Evolutionary conservation across 768 basidiomycete genomes (phyloP).

Genomic region (Astraeus odoratus): DNA sequence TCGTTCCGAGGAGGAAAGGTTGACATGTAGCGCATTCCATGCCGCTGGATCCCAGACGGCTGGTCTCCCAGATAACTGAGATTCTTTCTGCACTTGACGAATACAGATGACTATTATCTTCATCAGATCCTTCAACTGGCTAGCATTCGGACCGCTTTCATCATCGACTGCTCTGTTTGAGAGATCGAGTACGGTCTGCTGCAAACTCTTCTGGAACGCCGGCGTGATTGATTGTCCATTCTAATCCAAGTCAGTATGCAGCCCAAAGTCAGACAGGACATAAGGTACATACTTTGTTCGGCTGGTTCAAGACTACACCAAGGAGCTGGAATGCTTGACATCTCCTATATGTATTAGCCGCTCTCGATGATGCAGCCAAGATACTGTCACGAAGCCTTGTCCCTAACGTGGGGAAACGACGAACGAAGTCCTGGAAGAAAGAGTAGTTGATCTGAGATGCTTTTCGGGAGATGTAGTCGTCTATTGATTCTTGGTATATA

Average conservation of each 20-base stretch:
- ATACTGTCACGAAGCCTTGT: constrained; percentile 62
- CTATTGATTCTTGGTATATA: constrained; percentile 59
- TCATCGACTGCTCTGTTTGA: constrained; percentile 44
- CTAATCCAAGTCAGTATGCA: constrained; percentile 18
- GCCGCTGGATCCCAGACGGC: constrained; percentile 52
- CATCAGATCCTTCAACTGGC: constrained; percentile 73
- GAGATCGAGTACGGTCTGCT: constrained; percentile 40
- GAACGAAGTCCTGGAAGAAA: constrained; percentile 77
- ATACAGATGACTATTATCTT: constrained; percentile 60
- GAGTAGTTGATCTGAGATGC: constrained; percentile 61
- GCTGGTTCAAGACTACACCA: constrained; percentile 51
- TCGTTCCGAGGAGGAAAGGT: constrained; percentile 44
- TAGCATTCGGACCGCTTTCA: constrained; percentile 40
- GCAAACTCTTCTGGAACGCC: constrained; percentile 42
- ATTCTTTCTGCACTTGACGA: constrained; percentile 53
- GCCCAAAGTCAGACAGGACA: background rate
- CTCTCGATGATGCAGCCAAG: constrained; percentile 46
- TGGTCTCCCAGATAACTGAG: constrained; percentile 25
- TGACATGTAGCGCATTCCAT: constrained; percentile 47
- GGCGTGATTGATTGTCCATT: constrained; percentile 33
- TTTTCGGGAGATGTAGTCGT: constrained; percentile 77
- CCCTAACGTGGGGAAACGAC: constrained; percentile 53
- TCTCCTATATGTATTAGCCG: constrained; percentile 73
- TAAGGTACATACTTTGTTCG: constrained; percentile 13
- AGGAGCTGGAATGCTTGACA: constrained; percentile 70